Percentiles rank a stretch among this genome's conserved stretches.
Conservation (phyloP, 2,329 filamentous ascomycete genomes). For the Trichoderma sp. region DNA sequence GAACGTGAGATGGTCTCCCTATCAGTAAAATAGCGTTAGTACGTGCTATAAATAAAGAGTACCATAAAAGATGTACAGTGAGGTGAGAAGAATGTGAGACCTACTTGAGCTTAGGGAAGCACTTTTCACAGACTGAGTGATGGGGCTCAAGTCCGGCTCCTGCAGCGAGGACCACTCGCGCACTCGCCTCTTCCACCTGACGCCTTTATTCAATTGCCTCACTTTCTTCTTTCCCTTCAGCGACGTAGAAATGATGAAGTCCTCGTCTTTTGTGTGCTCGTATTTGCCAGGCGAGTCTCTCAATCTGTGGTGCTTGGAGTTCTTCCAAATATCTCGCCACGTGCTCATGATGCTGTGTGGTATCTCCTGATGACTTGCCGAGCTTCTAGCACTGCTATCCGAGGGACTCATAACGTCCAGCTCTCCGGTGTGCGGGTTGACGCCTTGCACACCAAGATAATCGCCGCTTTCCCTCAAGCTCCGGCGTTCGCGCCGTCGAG, state of each 20-base stretch:
- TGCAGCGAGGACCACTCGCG: constrained; percentile 51
- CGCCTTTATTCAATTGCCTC: constrained; percentile 29
- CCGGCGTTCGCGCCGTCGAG: constrained; percentile 40
- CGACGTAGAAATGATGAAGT: constrained; percentile 43
- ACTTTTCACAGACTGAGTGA: constrained; percentile 41
- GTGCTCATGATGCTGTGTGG: constrained; percentile 32
- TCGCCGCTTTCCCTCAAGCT: constrained; percentile 54
- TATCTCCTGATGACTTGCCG: constrained; percentile 29
- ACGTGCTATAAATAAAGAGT: not conserved
- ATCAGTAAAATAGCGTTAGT: not conserved
- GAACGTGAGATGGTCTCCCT: constrained; percentile 13
- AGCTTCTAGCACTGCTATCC: constrained; percentile 42
- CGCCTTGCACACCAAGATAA: constrained; percentile 56
- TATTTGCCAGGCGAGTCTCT: constrained; percentile 42
- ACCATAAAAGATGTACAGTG: not conserved
- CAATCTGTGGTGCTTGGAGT: constrained; percentile 34
- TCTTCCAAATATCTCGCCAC: constrained; percentile 33
- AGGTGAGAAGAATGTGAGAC: not conserved
- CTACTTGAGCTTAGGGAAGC: constrained; percentile 28
- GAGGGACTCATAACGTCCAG: constrained; percentile 51
- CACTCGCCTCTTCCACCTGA: constrained; percentile 45
- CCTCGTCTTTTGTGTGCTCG: constrained; percentile 24
- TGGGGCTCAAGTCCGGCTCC: constrained; percentile 49
- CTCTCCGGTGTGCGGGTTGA: constrained; percentile 55
- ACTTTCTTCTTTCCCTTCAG: constrained; percentile 40